Conservation (phyloP, 495 filamentous ascomycete species). For the Parathielavia appendiculata region DNA sequence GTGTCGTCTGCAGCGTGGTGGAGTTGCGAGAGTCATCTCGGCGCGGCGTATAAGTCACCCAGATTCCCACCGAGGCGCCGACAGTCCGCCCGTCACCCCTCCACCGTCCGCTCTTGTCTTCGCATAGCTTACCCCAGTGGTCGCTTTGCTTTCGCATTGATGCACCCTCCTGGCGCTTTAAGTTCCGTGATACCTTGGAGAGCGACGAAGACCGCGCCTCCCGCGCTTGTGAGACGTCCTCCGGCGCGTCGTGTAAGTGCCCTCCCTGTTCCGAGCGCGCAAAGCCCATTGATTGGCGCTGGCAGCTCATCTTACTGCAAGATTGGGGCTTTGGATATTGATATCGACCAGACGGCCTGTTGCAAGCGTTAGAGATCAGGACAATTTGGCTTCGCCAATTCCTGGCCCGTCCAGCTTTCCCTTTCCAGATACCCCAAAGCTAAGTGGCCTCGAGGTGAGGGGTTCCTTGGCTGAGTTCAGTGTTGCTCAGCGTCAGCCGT, state of each 20-base stretch:
- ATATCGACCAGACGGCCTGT: not conserved
- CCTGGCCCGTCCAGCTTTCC: not conserved
- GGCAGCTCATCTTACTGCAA: not conserved
- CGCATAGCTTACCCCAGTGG: not conserved
- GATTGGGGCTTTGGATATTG: not conserved
- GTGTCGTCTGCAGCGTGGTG: not conserved
- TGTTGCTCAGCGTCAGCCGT: conserved; percentile 9
- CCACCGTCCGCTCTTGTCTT: not conserved
- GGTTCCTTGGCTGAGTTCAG: not conserved
- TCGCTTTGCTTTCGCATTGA: not conserved
- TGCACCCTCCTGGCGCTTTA: not conserved
- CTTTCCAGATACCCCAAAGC: not conserved
- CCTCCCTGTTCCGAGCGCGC: conserved; percentile 1
- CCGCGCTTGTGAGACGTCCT: not conserved
- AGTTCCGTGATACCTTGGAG: not conserved
- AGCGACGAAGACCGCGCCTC: not conserved
- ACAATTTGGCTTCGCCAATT: not conserved
- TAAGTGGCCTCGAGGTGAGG: not conserved
- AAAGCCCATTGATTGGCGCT: not conserved
- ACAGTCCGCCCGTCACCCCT: not conserved
- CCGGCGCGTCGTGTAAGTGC: conserved; percentile 14
- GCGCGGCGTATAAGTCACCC: conserved; percentile 7
- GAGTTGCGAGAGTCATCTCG: not conserved
- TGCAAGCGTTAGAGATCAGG: not conserved
- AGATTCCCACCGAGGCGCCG: not conserved